Base-by-base conservation (phyloP, 2,329 filamentous ascomycete genomes). In the Exophiala alcalophila region DNA sequence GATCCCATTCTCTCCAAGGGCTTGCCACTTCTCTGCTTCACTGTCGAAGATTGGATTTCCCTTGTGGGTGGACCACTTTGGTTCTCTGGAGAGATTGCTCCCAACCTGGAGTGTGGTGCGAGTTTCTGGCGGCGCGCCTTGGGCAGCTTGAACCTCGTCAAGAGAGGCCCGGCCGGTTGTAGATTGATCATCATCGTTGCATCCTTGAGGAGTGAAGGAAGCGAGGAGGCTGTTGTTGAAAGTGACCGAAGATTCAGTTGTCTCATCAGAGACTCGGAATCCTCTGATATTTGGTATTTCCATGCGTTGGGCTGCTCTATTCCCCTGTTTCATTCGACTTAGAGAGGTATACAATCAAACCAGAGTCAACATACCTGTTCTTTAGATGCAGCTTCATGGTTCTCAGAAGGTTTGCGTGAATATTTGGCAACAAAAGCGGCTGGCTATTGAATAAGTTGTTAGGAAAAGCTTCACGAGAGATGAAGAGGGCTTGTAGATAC, bases 1-100 rank as follows among this genome's bases (percentile, higher is more conserved):
- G 8, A 18, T 3, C 9, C 21, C 39, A 11, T 21, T 38, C 5
- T 31, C 29, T 6, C 9, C 20, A 15, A 31, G 12, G 12, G 27
- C 29, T 12, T 30, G 24, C 25, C 20, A 40, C 16, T 41, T 39
- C 34, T 55, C 50, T 4, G 30, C n/a, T 11, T 44, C 44, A 19
- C 41, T 20, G 11, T 46, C 19, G 27, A 51, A 55, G 15, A 55
- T 24, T 12, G 52, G 52, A 25, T 53, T 51, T 14, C 49, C 36
- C 36, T 46, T 41, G 12, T 29, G 40, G 9, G 53, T 28, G 24
- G 46, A 14, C 47, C 43, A 49, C 29, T 44, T 47, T 12, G 39
- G 40, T 16, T 43, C 30, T 21, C 46, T 41, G n/a, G 35, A 28
- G 26, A 50, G 40, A 9, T 41, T 25, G 18, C 21, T 29, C 11